A percentile compares a stretch with the other conserved stretches of the same genome.
phyloP scores from a whole-genome alignment of 176 grass and related monocot species.

The Secale cereale region DNA sequence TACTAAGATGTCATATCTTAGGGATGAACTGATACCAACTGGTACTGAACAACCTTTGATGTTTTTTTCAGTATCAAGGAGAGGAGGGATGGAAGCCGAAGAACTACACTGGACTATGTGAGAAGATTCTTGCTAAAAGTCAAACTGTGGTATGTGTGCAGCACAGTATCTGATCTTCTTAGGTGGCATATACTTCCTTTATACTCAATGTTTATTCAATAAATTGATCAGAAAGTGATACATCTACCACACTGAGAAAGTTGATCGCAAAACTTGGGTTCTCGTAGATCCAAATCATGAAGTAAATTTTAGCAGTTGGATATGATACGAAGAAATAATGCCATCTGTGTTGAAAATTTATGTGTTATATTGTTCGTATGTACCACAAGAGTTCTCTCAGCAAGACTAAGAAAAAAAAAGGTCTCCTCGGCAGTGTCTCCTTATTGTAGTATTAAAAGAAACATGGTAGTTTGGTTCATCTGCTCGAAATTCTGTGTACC shows the following conservation, averaged over 20 bases:
- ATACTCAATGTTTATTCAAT: not conserved
- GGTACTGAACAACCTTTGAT: not conserved
- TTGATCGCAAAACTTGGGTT: not conserved
- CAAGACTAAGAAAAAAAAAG: not conserved
- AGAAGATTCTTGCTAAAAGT: constrained; percentile 96
- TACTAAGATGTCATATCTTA: constrained; percentile 9
- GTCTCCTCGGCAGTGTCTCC: not conserved
- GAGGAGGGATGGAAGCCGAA: constrained; percentile 86
- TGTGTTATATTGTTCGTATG: not conserved
- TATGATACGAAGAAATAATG: constrained; percentile 6
- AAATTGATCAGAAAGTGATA: too few relatives aligned
- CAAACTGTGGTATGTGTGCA: constrained; percentile 86
- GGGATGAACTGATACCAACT: constrained; percentile 7
- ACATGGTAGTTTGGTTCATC: not conserved
- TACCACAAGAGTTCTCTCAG: not conserved
- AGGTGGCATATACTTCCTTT: not conserved
- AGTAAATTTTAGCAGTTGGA: not conserved
- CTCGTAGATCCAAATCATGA: not conserved
- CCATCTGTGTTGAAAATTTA: not conserved
- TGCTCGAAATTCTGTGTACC: not conserved
- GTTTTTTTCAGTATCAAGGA: constrained; percentile 92
- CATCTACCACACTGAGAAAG: too few relatives aligned
- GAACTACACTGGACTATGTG: constrained; percentile 87
- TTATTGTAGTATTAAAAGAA: not conserved
- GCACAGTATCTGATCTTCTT: not conserved